Base-by-base conservation (phyloP, 2,329 filamentous ascomycete species). In the Ophiognomonia clavigignenti-juglandacearum region DNA sequence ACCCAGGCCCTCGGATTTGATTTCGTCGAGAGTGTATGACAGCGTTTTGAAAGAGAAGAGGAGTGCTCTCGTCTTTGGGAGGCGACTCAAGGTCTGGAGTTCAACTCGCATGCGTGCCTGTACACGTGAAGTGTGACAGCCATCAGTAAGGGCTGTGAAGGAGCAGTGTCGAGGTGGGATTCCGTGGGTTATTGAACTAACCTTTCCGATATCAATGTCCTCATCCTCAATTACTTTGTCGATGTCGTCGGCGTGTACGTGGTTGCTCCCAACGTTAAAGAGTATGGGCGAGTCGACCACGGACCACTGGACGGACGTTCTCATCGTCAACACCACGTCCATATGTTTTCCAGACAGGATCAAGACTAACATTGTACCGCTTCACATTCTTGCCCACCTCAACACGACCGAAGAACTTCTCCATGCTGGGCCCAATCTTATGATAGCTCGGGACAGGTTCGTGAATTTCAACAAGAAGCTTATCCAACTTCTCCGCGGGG, bases 31-130 rank as follows among this genome's bases (percentile, higher is more conserved):
- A 0, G 71, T 68, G 41, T 77, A 78, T 14, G 77, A 48, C 48
- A 77, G 77, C 0, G 75, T 78, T 61, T 79, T 78, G 64, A 80
- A 77, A 9, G 73, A 74, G 57, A 80, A 80, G 11, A 79, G 56
- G 2, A 79, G 58, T 0, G 71, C 70, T 3, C 58, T 57, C 0
- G 70, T 74, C 47, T 64, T 55, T 1, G 75, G 75, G 7, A 80
- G 63, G 2, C 75, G 66, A 2, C 66, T 73, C 24, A 79, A 53
- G 0, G 73, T 75, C 55, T 80, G 76, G 13, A 77, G 62, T 57
- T 81, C 75, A 24, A 73, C 68, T 22, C 74, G 65, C 5, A 73
- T 51, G 39, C 59, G 62, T 6, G 65, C 58, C 66, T 70, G 38
- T 38, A n/a, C n/a, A n/a, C 4, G 6, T 4, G 3, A 6, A 26